Evolutionary conservation across 768 basidiomycete species (phyloP).

Genomic region (Naematelia encephala): DNA sequence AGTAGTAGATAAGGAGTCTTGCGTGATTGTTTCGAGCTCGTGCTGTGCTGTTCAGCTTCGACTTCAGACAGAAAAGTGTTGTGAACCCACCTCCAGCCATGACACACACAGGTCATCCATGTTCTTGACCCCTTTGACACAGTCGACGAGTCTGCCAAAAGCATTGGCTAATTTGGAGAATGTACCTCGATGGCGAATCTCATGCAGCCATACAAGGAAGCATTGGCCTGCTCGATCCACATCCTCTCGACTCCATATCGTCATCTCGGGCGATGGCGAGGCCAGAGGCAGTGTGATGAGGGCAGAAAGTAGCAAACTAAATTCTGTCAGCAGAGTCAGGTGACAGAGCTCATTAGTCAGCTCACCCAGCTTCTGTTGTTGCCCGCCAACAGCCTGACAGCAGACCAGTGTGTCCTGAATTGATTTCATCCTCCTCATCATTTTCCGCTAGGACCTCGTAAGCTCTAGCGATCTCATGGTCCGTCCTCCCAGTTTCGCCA

Average conservation of each 20-base stretch:
- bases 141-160: slow-evolving; percentile 35
- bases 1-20: slow-evolving; percentile 38
- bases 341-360: neutral
- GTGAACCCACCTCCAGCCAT: slow-evolving; percentile 39
- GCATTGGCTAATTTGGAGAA: slow-evolving; percentile 47
- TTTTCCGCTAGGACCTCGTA: slow-evolving; percentile 32
- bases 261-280: slow-evolving; percentile 7
- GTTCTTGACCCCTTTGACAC: slow-evolving; percentile 11
- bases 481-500: slow-evolving; percentile 13
- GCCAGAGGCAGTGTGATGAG: slow-evolving; percentile 25
- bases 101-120: slow-evolving; percentile 19
- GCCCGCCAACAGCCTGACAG: slow-evolving; percentile 49
- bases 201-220: slow-evolving; percentile 45
- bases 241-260: slow-evolving; percentile 27
- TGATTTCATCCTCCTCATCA: slow-evolving; percentile 21
- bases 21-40: slow-evolving; percentile 37
- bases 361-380: slow-evolving; percentile 47
- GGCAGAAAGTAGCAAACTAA: slow-evolving; percentile 31
- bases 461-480: slow-evolving; percentile 49
- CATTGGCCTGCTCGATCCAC: slow-evolving; percentile 29
- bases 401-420: slow-evolving; percentile 33
- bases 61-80: neutral
- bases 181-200: slow-evolving; percentile 48
- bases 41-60: slow-evolving; percentile 18
- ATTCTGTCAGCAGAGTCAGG: neutral